A percentile compares a stretch with the other conserved stretches of the same genome.
Conservation (phyloP, 768 basidiomycete species). For the Daedalea quercina region DNA sequence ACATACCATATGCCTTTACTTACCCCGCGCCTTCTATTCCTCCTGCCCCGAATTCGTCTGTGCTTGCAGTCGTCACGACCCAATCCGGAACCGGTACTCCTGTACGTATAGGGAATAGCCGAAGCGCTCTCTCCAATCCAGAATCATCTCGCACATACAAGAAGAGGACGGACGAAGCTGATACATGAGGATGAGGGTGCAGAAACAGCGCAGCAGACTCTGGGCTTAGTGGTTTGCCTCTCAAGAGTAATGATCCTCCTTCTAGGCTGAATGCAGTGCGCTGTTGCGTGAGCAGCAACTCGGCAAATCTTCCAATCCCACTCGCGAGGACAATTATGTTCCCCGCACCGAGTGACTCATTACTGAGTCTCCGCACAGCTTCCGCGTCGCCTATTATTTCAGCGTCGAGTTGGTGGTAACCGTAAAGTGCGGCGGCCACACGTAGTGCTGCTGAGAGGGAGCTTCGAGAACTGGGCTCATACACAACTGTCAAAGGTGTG, state of each 20-base stretch:
- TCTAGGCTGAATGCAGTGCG: constrained; percentile 14
- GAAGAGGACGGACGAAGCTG: constrained; percentile 39
- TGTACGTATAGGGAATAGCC: constrained; percentile 82
- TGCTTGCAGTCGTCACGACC: constrained; percentile 49
- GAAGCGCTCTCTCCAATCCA: constrained; percentile 60
- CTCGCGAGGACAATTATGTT: constrained; percentile 59
- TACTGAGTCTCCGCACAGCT: constrained; percentile 18
- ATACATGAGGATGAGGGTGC: constrained; percentile 51
- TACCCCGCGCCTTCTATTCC: constrained; percentile 76
- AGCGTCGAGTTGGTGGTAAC: constrained; percentile 66
- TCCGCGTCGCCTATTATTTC: constrained; percentile 46
- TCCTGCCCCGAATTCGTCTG: constrained; percentile 60
- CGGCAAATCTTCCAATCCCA: constrained; percentile 19
- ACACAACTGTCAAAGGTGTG: constrained; percentile 48
- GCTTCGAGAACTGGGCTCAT: constrained; percentile 20
- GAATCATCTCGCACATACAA: constrained; percentile 48
- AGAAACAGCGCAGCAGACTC: constrained; percentile 46
- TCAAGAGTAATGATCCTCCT: constrained; percentile 7
- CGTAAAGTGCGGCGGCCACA: constrained; percentile 57
- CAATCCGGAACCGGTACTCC: constrained; percentile 75
- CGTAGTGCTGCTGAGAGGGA: constrained; percentile 53
- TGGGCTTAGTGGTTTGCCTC: constrained; percentile 10
- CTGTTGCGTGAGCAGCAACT: constrained; percentile 7
- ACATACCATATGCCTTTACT: constrained; percentile 17
- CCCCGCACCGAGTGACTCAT: constrained; percentile 26